A percentile compares a stretch with the other conserved stretches of the same genome.
These are phyloP conservation scores for Colletotrichum falcatum DNA, from an alignment of 2,329 filamentous ascomycete genomes.

Conservation along the genomic window DNA sequence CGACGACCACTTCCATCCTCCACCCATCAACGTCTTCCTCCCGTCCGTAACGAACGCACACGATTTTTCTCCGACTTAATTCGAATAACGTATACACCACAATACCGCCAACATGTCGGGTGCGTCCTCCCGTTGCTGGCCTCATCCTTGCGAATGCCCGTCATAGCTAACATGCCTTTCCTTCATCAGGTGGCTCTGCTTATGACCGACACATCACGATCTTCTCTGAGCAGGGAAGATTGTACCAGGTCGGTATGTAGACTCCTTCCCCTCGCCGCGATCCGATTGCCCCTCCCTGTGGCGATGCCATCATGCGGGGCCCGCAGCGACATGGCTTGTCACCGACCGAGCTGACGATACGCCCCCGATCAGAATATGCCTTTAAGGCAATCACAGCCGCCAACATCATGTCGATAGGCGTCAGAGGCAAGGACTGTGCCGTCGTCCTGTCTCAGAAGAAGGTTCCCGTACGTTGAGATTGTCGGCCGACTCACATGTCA, in stretches of 20 bases:
- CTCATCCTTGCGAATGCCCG: conserved; percentile 31
- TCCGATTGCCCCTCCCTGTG: conserved; percentile 35
- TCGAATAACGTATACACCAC: conserved; percentile 4
- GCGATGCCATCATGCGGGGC: conserved; percentile 39
- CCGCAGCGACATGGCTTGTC: conserved; percentile 9
- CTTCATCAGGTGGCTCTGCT: conserved; percentile 77
- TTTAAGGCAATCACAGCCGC: conserved; percentile 99
- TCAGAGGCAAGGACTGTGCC: conserved; percentile 96
- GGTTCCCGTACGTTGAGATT: conserved; percentile 81
- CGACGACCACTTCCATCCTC: conserved; percentile 41
- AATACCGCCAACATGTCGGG: conserved; percentile 63
- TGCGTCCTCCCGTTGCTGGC: conserved; percentile 46
- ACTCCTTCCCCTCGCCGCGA: conserved; percentile 21
- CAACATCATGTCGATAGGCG: conserved; percentile 97
- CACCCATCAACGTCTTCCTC: conserved; percentile 42
- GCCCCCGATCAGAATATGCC: conserved; percentile 85
- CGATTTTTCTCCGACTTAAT: conserved; percentile 41
- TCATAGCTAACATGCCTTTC: conserved; percentile 47
- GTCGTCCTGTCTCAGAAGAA: conserved; percentile 99
- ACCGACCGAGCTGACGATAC: conserved; percentile 43
- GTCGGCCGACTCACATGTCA: conserved; percentile 33
- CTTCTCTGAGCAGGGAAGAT: conserved; percentile 97
- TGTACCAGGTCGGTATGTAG: conserved; percentile 98
- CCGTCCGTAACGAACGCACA: conserved; percentile 39
- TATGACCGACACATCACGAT: conserved; percentile 99